Evolutionary conservation across 176 grass and related monocot species (phyloP).

Genomic region (Oropetium thomaeum): DNA sequence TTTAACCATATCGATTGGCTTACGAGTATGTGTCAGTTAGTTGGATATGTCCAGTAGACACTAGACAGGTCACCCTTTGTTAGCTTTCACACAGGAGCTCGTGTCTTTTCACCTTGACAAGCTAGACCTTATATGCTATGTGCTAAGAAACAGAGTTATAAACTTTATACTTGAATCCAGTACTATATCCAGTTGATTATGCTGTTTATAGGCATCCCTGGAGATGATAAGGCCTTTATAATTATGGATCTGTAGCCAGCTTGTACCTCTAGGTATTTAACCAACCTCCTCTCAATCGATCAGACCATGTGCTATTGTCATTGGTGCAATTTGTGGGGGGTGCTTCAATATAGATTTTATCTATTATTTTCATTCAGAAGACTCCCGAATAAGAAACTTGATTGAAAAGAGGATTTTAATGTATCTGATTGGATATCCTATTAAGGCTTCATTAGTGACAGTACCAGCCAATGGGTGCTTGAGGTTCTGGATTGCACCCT

Average conservation of each 20-base stretch:
- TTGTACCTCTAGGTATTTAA: slow-evolving; percentile 22
- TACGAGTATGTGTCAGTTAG: not conserved
- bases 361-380: not conserved
- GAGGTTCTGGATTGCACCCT: not conserved
- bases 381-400: not conserved
- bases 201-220: not conserved
- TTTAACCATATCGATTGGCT: not conserved
- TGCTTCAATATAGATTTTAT: too few relatives aligned
- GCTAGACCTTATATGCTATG: not conserved
- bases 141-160: not conserved
- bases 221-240: not conserved
- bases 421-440: not conserved
- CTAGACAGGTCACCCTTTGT: not conserved
- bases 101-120: not conserved
- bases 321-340: too few relatives aligned
- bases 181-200: not conserved
- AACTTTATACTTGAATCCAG: not conserved
- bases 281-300: not conserved
- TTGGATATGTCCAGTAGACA: not conserved
- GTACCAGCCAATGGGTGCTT: not conserved
- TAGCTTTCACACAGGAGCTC: not conserved
- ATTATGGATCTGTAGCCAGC: not conserved
- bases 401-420: slow-evolving; percentile 1
- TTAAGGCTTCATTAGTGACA: slow-evolving; percentile 8
- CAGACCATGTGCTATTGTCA: not conserved